Conservation (phyloP, 306 rosid genomes). For the Quercus alba region DNA sequence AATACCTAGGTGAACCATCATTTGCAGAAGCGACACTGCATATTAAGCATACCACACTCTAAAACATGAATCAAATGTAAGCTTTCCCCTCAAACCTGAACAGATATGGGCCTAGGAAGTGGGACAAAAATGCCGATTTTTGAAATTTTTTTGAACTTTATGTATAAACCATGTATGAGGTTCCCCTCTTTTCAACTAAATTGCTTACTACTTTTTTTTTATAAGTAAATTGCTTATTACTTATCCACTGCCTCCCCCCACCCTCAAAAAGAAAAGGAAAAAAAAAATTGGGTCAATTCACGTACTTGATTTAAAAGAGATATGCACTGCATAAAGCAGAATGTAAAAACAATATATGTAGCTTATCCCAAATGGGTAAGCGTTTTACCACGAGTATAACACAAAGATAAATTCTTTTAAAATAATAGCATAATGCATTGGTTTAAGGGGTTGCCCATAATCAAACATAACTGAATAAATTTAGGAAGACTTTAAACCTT, state of each 20-base stretch:
- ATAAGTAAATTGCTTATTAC: no score
- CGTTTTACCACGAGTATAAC: neutral
- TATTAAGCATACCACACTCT: neutral
- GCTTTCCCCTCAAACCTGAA: neutral
- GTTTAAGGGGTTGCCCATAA: neutral
- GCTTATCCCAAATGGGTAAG: neutral
- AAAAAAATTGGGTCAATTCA: neutral
- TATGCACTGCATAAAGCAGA: neutral
- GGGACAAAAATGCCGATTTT: neutral
- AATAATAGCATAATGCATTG: neutral
- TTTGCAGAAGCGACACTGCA: neutral
- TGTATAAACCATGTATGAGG: no score
- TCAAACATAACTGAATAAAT: neutral
- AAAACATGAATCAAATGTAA: neutral
- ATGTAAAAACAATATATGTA: neutral
- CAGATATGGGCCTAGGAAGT: neutral
- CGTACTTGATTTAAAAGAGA: neutral
- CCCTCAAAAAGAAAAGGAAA: no score
- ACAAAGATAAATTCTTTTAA: neutral
- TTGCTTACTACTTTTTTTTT: no score
- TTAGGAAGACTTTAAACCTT: neutral
- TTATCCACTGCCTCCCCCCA: no score
- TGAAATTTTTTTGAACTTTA: no score
- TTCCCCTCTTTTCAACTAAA: no score
- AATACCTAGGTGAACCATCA: neutral